Conservation (phyloP, 2,329 filamentous ascomycete genomes). For the Fusarium clavum region DNA sequence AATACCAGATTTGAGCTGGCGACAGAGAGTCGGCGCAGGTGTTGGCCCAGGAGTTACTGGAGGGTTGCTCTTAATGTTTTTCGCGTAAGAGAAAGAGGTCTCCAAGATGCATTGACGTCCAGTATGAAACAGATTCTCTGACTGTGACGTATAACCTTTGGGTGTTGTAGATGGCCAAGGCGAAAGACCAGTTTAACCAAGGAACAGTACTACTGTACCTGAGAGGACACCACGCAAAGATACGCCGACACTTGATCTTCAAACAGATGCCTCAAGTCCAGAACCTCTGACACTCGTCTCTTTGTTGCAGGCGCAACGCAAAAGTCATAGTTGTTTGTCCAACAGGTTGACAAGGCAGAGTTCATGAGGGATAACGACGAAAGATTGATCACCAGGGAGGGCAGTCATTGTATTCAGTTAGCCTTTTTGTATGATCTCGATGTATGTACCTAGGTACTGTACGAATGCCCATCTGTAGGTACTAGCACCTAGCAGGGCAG, state of each 20-base stretch:
- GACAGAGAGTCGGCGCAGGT: slow-evolving; percentile 24
- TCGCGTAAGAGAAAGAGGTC: slow-evolving; percentile 11
- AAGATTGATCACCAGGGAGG: slow-evolving; percentile 13
- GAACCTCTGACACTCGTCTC: background rate
- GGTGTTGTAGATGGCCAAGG: slow-evolving; percentile 15
- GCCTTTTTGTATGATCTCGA: slow-evolving; percentile 1
- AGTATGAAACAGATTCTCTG: slow-evolving; percentile 1
- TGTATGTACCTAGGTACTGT: background rate
- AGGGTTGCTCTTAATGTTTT: slow-evolving; percentile 26
- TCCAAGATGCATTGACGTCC: background rate
- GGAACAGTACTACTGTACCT: background rate
- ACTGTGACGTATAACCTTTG: slow-evolving; percentile 14
- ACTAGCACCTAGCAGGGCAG: slow-evolving; percentile 19
- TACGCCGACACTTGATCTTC: background rate
- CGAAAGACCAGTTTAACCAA: background rate
- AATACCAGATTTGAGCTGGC: slow-evolving; percentile 6
- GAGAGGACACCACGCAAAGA: background rate
- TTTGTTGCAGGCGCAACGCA: background rate
- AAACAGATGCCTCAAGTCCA: background rate
- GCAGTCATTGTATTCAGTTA: slow-evolving; percentile 4
- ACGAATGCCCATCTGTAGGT: background rate
- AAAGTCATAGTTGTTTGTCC: background rate
- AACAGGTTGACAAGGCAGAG: background rate
- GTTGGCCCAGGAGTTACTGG: slow-evolving; percentile 20
- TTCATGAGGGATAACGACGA: background rate